Evolutionary conservation across 2,329 filamentous ascomycete genomes (phyloP).

Genomic region (Fusarium sp.): DNA sequence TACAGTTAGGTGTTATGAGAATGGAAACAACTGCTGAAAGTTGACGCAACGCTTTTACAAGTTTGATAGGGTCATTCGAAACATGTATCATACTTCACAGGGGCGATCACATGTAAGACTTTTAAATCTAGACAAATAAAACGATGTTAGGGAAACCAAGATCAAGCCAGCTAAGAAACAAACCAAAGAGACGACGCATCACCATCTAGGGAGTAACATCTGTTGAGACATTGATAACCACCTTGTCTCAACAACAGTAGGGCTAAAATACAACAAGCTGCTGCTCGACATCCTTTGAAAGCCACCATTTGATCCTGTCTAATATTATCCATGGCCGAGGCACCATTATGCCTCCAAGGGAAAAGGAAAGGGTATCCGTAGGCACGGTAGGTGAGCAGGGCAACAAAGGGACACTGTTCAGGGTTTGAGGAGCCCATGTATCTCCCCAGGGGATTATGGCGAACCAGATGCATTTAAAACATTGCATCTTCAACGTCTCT

Average conservation of each 20-base stretch:
- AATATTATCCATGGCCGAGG: conserved; percentile 51
- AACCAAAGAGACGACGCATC: conserved; percentile 51
- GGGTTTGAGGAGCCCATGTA: conserved; percentile 29
- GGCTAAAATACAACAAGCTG: conserved; percentile 58
- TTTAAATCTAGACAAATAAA: conserved; percentile 43
- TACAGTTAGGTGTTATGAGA: too few species aligned
- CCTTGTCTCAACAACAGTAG: conserved; percentile 52
- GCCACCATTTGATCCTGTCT: conserved; percentile 53
- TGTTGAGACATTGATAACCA: conserved; percentile 52
- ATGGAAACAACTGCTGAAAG: neutral
- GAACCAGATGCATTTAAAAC: conserved; percentile 47
- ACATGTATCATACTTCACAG: neutral
- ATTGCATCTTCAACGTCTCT: conserved; percentile 40
- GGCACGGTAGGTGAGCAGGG: conserved; percentile 45
- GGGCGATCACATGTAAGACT: too few species aligned
- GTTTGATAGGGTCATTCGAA: neutral
- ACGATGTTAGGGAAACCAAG: conserved; percentile 51
- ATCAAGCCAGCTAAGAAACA: conserved; percentile 57
- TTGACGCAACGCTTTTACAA: neutral
- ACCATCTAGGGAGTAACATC: conserved; percentile 49
- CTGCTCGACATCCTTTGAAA: conserved; percentile 49
- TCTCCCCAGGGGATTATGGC: conserved; percentile 49
- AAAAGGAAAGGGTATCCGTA: conserved; percentile 48
- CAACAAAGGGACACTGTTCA: conserved; percentile 36
- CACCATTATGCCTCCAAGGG: conserved; percentile 50